These are phyloP conservation scores for Ganoderma lingzhi DNA, from an alignment of 1,284 basidiomycete genomes.

Conservation along the genomic window DNA sequence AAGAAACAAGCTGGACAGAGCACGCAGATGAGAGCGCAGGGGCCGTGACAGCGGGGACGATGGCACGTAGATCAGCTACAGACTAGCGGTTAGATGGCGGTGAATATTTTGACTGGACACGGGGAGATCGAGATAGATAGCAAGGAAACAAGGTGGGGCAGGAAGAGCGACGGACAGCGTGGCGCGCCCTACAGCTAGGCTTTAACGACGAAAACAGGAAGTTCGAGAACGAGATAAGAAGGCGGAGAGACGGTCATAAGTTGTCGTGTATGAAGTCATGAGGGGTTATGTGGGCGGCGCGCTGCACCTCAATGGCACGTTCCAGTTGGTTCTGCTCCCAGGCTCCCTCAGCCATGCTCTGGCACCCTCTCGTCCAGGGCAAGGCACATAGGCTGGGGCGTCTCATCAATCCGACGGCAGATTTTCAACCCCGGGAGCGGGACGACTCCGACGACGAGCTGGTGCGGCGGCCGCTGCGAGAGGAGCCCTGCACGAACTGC, in stretches of 20 bases:
- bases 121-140: background rate
- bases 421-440: slow-evolving; percentile 19
- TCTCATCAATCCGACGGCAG: slow-evolving; percentile 2
- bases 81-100: background rate
- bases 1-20: background rate
- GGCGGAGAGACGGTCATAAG: background rate
- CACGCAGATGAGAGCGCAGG: slow-evolving; percentile 1
- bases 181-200: background rate
- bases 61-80: slow-evolving; percentile 9
- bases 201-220: background rate
- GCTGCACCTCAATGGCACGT: background rate
- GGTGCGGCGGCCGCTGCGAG: slow-evolving; percentile 17
- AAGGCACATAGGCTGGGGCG: slow-evolving; percentile 13
- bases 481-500: slow-evolving; percentile 24
- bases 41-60: slow-evolving; percentile 1
- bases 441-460: slow-evolving; percentile 25
- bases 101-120: background rate
- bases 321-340: slow-evolving; percentile 2
- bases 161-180: slow-evolving; percentile 1
- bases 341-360: slow-evolving; percentile 18
- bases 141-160: background rate
- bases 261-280: slow-evolving; percentile 7
- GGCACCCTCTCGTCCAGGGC: slow-evolving; percentile 8
- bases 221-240: slow-evolving; percentile 4
- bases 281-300: slow-evolving; percentile 2